A percentile compares a stretch with the other conserved stretches of the same genome.
These are phyloP conservation scores for Tolypocladium ovalisporum DNA, from an alignment of 2,329 filamentous ascomycete species.

Conservation along the genomic window DNA sequence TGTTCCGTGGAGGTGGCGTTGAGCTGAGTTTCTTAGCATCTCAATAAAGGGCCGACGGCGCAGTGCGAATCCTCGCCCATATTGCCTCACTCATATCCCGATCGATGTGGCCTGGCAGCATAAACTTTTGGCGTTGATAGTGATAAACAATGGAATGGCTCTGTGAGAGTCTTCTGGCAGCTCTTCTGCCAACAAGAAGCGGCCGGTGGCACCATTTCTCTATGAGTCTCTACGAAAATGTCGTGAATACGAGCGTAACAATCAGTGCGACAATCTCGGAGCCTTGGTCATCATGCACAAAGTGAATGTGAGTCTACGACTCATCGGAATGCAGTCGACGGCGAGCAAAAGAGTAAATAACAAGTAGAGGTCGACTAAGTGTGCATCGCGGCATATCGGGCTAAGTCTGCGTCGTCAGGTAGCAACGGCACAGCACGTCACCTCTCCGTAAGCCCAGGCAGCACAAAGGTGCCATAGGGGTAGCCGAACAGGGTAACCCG, in stretches of 20 bases:
- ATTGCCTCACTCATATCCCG: not conserved
- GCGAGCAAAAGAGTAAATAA: not conserved
- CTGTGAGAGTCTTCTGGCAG: not conserved
- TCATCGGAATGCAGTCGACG: not conserved
- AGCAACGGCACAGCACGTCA: not conserved
- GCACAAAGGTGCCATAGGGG: not conserved
- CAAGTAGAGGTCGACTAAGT: not conserved
- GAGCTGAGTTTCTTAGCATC: not conserved
- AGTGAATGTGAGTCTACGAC: no score
- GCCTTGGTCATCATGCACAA: no score
- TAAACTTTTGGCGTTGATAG: not conserved
- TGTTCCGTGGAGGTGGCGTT: not conserved
- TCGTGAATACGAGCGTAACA: no score
- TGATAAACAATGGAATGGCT: not conserved
- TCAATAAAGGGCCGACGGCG: not conserved
- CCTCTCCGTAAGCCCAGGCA: not conserved
- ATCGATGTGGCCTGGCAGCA: not conserved
- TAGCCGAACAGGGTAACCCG: not conserved
- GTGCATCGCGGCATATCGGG: not conserved
- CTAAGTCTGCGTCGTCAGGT: not conserved
- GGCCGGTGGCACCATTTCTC: not conserved
- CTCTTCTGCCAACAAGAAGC: not conserved
- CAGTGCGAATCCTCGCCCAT: no score
- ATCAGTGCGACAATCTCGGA: no score
- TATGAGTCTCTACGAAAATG: no score